Percentiles rank a stretch among this genome's conserved stretches.
Conservation (phyloP, 495 filamentous ascomycete genomes). For the Aspergillus sparsus region DNA sequence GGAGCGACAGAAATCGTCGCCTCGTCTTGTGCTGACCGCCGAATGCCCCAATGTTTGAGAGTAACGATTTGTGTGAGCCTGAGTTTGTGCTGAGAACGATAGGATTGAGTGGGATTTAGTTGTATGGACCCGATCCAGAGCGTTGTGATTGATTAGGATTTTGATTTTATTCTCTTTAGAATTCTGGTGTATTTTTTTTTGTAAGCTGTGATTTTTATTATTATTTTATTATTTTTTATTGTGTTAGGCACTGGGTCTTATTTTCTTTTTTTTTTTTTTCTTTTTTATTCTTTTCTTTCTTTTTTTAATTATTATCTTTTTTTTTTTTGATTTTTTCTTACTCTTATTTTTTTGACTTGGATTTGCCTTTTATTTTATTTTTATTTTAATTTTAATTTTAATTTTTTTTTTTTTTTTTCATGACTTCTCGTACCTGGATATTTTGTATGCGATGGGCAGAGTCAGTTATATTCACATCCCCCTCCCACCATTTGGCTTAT, state of each 20-base stretch:
- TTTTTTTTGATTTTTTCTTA: conserved; percentile 8
- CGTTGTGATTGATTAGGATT: conserved; percentile 15
- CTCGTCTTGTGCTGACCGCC: conserved; percentile 39
- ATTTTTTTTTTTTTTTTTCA: conserved; percentile 11
- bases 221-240: conserved; percentile 10
- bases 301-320: conserved; percentile 10
- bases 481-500: conserved; percentile 29
- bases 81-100: conserved; percentile 17
- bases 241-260: neutral
- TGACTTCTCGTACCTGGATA: neutral
- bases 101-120: conserved; percentile 9
- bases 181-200: neutral
- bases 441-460: neutral
- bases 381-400: conserved; percentile 3
- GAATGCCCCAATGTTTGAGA: conserved; percentile 23
- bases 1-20: conserved; percentile 34
- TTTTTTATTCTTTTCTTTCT: conserved; percentile 2
- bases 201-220: neutral
- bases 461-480: conserved; percentile 28
- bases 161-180: conserved; percentile 3
- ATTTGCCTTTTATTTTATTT: conserved; percentile 1
- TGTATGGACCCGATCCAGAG: conserved; percentile 23
- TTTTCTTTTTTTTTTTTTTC: conserved; percentile 7
- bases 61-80: conserved; percentile 9
- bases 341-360: neutral